Base-by-base conservation (phyloP, 2,329 filamentous ascomycete genomes). In the Dothiorella sarmentorum region DNA sequence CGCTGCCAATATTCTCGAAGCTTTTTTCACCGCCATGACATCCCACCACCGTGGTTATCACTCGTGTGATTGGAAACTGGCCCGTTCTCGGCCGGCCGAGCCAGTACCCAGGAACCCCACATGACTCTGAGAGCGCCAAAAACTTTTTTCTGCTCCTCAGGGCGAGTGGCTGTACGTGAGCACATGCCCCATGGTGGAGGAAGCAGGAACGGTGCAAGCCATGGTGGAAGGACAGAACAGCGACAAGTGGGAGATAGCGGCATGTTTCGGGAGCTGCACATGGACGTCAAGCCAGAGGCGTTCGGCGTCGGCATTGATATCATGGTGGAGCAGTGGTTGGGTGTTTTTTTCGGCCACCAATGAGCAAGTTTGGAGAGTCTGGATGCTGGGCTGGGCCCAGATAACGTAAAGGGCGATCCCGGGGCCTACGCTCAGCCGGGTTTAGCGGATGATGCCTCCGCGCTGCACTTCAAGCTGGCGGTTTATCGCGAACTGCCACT, bases 341-440 rank as follows among this genome's bases (percentile, higher is more conserved):
- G n/a, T n/a, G n/a, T n/a, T n/a, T n/a, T n/a, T n/a, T n/a, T n/a
- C 13, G 33, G 35, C 33, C 47, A 24, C 52, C 52, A 56, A 56
- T 56, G 24, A 56, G 52, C 38, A 7, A 4, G 24, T 10, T 0
- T 4, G 7, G 29, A 20, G 35, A 22, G 26, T 29, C 24, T 26
- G 20, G 24, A 26, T n/a, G n/a, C n/a, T n/a, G n/a, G n/a, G n/a
- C n/a, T n/a, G n/a, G n/a, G n/a, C 52, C 52, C 52, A 56, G 52
- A 56, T 56, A 56, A 56, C 49, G 35, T 53, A 29, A 56, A 43
- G 26, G 52, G 52, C 52, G 52, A 56, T 56, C 52, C 38, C 40
- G 52, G 52, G 51, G 51, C 51, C 37, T 44, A 44, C 37, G 11
- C 51, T 33, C 37, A 15, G 22, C 15, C 24, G 31, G 52, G 52